A percentile compares a stretch with the other conserved stretches of the same genome.
phyloP scores from a whole-genome alignment of 441 rosid genomes.

The Omphalea diandra region DNA sequence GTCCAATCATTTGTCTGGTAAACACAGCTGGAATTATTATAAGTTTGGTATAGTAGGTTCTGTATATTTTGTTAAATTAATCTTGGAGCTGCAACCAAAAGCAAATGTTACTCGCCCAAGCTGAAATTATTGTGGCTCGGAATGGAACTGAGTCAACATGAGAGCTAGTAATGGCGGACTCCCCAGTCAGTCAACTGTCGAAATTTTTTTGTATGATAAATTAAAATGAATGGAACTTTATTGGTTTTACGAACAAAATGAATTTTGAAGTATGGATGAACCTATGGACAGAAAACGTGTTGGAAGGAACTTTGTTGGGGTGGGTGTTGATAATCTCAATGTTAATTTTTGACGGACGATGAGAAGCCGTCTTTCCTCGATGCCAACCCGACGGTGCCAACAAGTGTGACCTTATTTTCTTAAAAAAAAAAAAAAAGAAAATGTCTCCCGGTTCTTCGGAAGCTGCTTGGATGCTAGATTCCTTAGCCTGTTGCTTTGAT shows the following conservation, averaged over 20 bases:
- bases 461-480: not conserved
- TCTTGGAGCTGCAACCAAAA: not conserved
- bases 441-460: not conserved
- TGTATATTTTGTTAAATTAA: no score
- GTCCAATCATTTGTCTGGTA: not conserved
- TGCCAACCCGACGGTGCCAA: not conserved
- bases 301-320: not conserved
- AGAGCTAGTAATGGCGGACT: no score
- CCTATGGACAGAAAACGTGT: not conserved
- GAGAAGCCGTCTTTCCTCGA: not conserved
- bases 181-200: not conserved
- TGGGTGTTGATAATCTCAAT: not conserved
- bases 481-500: not conserved
- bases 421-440: no score
- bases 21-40: not conserved
- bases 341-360: not conserved
- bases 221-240: no score
- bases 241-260: not conserved
- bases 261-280: not conserved
- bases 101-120: no score
- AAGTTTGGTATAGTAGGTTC: no score
- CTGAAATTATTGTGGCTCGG: no score
- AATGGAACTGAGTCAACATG: no score
- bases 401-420: not conserved
- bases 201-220: no score